Conservation (phyloP, 805 yeast species). For the Suhomyces xylopsoci region DNA sequence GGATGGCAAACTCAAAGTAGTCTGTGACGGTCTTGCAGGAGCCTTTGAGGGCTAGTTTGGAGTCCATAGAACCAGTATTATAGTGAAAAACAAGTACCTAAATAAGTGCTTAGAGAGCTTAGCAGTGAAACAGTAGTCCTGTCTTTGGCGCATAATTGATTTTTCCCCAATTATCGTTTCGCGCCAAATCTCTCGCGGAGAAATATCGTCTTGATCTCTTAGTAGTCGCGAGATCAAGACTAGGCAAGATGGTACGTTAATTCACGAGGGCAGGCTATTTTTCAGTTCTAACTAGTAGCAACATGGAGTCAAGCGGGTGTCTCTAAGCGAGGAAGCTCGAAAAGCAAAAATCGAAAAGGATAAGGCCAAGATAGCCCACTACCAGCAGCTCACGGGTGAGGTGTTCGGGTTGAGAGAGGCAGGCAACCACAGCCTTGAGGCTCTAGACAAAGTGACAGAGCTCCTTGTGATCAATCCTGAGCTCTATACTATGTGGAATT, state of each 20-base stretch:
- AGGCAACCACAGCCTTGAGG: constrained; percentile 19
- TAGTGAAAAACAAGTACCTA: no score
- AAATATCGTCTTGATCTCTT: no score
- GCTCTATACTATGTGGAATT: constrained; percentile 87
- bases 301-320: constrained; percentile 73
- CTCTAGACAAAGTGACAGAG: constrained; percentile 53
- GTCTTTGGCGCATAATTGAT: background rate
- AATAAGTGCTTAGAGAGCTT: no score
- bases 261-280: background rate
- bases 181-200: background rate
- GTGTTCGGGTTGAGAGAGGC: constrained; percentile 35
- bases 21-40: constrained; percentile 78
- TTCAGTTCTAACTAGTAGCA: constrained; percentile 14
- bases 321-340: constrained; percentile 54
- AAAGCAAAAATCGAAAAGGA: constrained; percentile 55
- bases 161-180: background rate
- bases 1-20: constrained; percentile 78
- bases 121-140: no score
- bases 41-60: constrained; percentile 65
- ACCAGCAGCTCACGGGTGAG: constrained; percentile 43
- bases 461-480: constrained; percentile 76
- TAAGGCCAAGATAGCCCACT: constrained; percentile 54
- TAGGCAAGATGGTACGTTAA: no score
- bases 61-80: constrained; percentile 2
- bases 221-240: no score